phyloP scores from a whole-genome alignment of 768 basidiomycete genomes.

The Suillus spraguei region DNA sequence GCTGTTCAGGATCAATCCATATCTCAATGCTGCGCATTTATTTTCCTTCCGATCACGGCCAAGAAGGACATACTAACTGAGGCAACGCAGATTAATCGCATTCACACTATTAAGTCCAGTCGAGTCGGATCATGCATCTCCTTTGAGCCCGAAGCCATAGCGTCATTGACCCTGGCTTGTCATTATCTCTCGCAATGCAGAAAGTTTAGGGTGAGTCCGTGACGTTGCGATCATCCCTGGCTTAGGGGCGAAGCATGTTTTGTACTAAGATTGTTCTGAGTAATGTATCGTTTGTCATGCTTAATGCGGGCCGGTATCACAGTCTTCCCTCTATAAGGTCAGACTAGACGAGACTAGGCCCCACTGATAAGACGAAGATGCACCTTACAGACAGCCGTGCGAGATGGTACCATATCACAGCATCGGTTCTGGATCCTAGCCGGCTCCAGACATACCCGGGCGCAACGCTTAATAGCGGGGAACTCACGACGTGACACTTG shows the following conservation, averaged over 20 bases:
- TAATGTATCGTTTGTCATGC: not conserved
- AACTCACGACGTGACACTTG: not conserved
- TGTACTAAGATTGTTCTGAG: not conserved
- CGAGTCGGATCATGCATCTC: not conserved
- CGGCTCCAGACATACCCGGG: not conserved
- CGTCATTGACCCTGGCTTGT: not conserved
- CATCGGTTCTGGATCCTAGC: conserved; percentile 4
- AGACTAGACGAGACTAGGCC: not conserved
- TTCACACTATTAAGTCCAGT: not conserved
- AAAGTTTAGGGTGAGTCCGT: not conserved
- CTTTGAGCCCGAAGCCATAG: not conserved
- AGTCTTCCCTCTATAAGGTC: not conserved
- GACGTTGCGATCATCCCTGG: not conserved
- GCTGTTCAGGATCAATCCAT: not conserved
- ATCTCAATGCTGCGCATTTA: not conserved
- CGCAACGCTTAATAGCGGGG: not conserved
- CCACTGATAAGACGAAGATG: conserved; percentile 1
- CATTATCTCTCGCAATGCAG: not conserved
- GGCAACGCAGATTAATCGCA: too few species aligned
- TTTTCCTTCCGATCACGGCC: not conserved
- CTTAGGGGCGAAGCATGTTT: not conserved
- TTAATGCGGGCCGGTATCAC: not conserved
- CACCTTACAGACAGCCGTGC: not conserved
- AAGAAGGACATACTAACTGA: too few species aligned
- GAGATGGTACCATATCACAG: not conserved